These are phyloP conservation scores for Lachancea waltii DNA, from an alignment of 805 yeast species.

Conservation along the genomic window DNA sequence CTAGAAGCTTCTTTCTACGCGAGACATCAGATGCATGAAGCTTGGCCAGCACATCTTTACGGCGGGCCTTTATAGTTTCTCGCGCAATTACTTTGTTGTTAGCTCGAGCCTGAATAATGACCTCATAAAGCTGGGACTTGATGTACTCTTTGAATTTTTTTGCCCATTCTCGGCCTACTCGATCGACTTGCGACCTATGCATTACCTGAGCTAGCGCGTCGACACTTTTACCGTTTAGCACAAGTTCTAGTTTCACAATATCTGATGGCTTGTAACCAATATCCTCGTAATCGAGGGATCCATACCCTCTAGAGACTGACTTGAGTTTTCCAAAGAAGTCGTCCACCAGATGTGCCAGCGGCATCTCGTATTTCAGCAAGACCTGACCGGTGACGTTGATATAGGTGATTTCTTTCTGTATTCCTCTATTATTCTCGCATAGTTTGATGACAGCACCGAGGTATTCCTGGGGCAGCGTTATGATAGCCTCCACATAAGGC, in stretches of 20 bases:
- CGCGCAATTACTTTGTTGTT: constrained; percentile 77
- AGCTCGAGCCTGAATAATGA: constrained; percentile 84
- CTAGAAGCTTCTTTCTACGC: constrained; percentile 80
- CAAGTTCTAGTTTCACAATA: constrained; percentile 77
- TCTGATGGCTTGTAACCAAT: constrained; percentile 77
- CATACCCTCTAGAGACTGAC: constrained; percentile 86
- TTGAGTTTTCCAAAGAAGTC: constrained; percentile 93
- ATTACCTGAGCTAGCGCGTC: constrained; percentile 90
- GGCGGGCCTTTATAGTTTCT: constrained; percentile 86
- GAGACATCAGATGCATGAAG: constrained; percentile 91
- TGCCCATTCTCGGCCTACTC: constrained; percentile 76
- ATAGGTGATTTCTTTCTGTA: constrained; percentile 72
- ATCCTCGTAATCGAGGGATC: constrained; percentile 91
- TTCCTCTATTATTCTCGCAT: constrained; percentile 79
- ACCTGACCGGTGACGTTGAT: constrained; percentile 70
- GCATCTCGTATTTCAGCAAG: constrained; percentile 68
- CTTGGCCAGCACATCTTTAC: constrained; percentile 91
- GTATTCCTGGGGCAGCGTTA: constrained; percentile 87
- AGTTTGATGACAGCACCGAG: constrained; percentile 80
- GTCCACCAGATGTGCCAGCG: constrained; percentile 85
- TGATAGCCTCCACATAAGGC: constrained; percentile 84
- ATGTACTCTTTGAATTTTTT: constrained; percentile 72
- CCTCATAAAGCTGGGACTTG: constrained; percentile 81
- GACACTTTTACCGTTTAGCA: constrained; percentile 82
- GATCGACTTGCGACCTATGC: constrained; percentile 72